phyloP scores from a whole-genome alignment of 2,329 filamentous ascomycete species.

The Huntiella moniliformis region DNA sequence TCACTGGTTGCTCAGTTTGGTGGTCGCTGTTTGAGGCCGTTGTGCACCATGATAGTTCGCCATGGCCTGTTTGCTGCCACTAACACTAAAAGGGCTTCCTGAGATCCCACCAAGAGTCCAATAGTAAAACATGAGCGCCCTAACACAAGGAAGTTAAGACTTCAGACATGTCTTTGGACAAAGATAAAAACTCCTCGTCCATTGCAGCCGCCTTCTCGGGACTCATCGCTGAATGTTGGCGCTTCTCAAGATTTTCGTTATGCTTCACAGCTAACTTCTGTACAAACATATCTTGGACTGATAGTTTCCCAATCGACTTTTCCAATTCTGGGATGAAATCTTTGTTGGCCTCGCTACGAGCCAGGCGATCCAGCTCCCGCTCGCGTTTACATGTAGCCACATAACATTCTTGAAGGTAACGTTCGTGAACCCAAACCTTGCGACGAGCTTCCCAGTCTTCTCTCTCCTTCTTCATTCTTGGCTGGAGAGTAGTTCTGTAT shows the following conservation, averaged over 20 bases:
- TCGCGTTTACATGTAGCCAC: constrained; percentile 6
- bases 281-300: constrained; percentile 10
- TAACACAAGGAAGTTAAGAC: too few relatives aligned
- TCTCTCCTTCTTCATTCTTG: too few relatives aligned
- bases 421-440: constrained; percentile 7
- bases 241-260: neutral
- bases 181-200: neutral
- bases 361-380: neutral
- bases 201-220: neutral
- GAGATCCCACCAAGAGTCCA: too few relatives aligned
- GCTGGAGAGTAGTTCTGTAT: too few relatives aligned
- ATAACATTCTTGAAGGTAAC: constrained; percentile 9
- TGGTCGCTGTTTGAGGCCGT: too few relatives aligned
- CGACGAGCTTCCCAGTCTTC: neutral
- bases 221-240: neutral
- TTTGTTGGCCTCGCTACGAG: constrained; percentile 1
- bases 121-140: too few relatives aligned
- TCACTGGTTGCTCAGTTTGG: too few relatives aligned
- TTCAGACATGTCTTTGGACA: too few relatives aligned
- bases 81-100: too few relatives aligned
- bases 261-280: constrained; percentile 6
- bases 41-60: too few relatives aligned
- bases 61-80: too few relatives aligned
- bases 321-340: constrained; percentile 5
- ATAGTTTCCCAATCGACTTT: constrained; percentile 2